Percentiles rank a stretch among this genome's conserved stretches.
Conservation (phyloP, 2,329 filamentous ascomycete genomes). For the Byssoonygena ceratinophila region DNA sequence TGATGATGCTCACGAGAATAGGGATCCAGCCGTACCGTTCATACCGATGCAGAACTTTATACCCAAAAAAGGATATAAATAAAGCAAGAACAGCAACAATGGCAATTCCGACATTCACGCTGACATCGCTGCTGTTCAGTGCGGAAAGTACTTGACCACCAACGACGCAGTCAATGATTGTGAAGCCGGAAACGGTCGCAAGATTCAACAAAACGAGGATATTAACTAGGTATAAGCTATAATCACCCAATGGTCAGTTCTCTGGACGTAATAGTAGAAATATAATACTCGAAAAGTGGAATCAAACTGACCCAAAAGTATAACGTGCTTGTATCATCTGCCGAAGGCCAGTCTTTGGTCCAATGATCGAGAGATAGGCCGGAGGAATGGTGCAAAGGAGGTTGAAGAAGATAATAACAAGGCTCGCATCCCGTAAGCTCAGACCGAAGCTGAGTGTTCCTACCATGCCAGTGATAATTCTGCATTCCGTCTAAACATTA, state of each 20-base stretch:
- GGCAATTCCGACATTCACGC: slow-evolving; percentile 41
- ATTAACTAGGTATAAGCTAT: slow-evolving; percentile 32
- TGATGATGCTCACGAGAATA: slow-evolving; percentile 18
- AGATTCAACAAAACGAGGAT: slow-evolving; percentile 53
- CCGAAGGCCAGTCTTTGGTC: slow-evolving; percentile 24
- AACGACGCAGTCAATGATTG: slow-evolving; percentile 54
- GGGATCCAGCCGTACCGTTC: slow-evolving; percentile 42
- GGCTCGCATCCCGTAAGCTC: slow-evolving; percentile 15
- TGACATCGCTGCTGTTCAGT: slow-evolving; percentile 45
- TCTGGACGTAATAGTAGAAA: background rate
- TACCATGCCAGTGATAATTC: slow-evolving; percentile 17
- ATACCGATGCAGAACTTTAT: slow-evolving; percentile 57
- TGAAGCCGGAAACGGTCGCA: slow-evolving; percentile 52
- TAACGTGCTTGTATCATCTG: slow-evolving; percentile 25
- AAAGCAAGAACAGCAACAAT: slow-evolving; percentile 54
- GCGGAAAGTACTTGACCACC: slow-evolving; percentile 59
- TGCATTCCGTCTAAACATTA: background rate
- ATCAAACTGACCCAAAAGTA: slow-evolving; percentile 21
- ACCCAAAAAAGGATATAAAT: slow-evolving; percentile 57
- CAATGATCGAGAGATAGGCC: slow-evolving; percentile 21
- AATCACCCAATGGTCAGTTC: background rate
- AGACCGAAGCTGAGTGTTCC: slow-evolving; percentile 16
- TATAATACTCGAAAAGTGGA: background rate
- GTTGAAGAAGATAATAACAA: slow-evolving; percentile 24
- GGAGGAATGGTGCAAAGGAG: slow-evolving; percentile 21